Evolutionary conservation across 768 basidiomycete genomes (phyloP).

Genomic region (Mrakia frigida): DNA sequence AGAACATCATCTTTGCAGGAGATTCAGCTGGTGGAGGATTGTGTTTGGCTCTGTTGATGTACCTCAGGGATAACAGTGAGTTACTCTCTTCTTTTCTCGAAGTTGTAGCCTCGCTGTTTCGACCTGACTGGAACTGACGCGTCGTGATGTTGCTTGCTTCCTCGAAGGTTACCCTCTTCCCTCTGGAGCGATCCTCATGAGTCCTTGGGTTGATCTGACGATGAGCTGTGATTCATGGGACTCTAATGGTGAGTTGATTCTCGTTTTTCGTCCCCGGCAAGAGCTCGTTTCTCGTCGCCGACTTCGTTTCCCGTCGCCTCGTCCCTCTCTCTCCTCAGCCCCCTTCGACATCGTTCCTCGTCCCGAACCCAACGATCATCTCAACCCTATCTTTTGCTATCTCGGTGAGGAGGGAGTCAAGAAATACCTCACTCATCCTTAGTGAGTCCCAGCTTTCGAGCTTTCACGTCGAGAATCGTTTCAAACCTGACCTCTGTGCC

Average conservation of each 20-base stretch:
- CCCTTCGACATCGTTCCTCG: constrained; percentile 43
- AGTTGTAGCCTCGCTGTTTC: background rate
- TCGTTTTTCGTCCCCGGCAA: too few relatives aligned
- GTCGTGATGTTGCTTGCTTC: too few relatives aligned
- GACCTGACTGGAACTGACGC: background rate
- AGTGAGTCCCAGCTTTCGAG: constrained; percentile 43
- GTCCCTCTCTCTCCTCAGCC: background rate
- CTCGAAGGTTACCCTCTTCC: constrained; percentile 72
- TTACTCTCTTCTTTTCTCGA: background rate
- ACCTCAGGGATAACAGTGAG: constrained; percentile 74
- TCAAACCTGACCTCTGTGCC: background rate
- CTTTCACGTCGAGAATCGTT: background rate
- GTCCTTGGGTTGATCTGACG: constrained; percentile 95
- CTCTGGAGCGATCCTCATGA: constrained; percentile 79
- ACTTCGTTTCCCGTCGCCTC: too few relatives aligned
- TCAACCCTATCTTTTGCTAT: constrained; percentile 65
- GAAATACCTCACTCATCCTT: constrained; percentile 87
- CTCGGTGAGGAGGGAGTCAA: constrained; percentile 65
- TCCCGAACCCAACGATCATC: constrained; percentile 42
- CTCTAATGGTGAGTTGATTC: constrained; percentile 61
- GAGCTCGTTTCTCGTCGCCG: too few relatives aligned
- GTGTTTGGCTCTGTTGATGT: constrained; percentile 78
- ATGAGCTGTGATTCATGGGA: constrained; percentile 99
- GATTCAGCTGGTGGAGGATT: constrained; percentile 94
- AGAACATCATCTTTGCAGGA: constrained; percentile 79